Conservation (phyloP, 164 flowering plant species). For the Kalanchoe fedtschenkoi region DNA sequence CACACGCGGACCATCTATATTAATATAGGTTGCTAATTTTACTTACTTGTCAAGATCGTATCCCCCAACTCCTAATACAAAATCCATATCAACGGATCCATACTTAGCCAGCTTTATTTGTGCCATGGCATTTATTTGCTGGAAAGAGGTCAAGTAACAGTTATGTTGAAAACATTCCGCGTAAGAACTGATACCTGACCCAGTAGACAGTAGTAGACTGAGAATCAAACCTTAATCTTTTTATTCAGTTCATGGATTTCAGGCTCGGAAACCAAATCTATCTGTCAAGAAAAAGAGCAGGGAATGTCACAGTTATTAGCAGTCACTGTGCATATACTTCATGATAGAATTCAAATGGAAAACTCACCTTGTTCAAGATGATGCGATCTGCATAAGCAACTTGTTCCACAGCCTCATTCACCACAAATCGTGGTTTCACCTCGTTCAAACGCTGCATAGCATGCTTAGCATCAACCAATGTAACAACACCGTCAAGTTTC, state of each 20-base stretch:
- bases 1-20: no score
- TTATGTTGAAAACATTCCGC: neutral
- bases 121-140: slow-evolving; percentile 90
- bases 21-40: neutral
- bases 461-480: slow-evolving; percentile 90
- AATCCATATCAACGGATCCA: slow-evolving; percentile 86
- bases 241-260: slow-evolving; percentile 45
- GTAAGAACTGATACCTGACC: no score
- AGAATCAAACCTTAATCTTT: slow-evolving; percentile 55
- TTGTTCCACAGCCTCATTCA: slow-evolving; percentile 95
- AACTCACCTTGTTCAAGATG: slow-evolving; percentile 71
- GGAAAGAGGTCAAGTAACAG: slow-evolving; percentile 12
- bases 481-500: slow-evolving; percentile 96
- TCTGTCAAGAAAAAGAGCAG: slow-evolving; percentile 32
- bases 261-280: slow-evolving; percentile 65
- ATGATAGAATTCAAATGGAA: neutral
- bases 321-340: neutral
- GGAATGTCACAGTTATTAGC: neutral
- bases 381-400: slow-evolving; percentile 97
- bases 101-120: slow-evolving; percentile 62
- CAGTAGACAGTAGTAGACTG: neutral
- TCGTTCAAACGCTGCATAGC: slow-evolving; percentile 77
- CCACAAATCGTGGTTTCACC: slow-evolving; percentile 95
- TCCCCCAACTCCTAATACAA: slow-evolving; percentile 92
- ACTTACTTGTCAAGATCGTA: slow-evolving; percentile 88